phyloP scores from a whole-genome alignment of 306 rosid genomes.

The Aeschynomene evenia region DNA sequence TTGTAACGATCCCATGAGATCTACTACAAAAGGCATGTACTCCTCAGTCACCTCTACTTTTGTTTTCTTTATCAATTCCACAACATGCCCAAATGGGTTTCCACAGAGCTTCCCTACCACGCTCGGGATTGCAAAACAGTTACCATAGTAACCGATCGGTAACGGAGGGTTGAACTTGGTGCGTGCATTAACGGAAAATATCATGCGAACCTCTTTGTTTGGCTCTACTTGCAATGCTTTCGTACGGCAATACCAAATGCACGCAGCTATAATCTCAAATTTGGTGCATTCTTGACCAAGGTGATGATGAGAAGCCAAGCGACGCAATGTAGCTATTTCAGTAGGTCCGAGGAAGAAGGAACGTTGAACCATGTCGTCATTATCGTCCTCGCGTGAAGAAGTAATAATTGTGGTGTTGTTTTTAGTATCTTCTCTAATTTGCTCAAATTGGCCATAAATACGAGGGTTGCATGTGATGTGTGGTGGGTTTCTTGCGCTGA shows the following conservation, averaged over 20 bases:
- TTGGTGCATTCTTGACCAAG: slow-evolving; percentile 8
- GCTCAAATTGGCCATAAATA: no score
- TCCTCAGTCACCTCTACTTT: slow-evolving; percentile 19
- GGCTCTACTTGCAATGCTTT: slow-evolving; percentile 29
- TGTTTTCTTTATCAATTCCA: slow-evolving; percentile 19
- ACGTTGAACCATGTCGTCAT: neutral
- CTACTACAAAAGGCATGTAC: slow-evolving; percentile 33
- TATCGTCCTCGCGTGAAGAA: no score
- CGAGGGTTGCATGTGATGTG: no score
- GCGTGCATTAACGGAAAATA: no score
- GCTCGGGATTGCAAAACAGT: neutral
- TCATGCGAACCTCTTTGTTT: neutral
- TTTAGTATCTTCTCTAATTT: no score
- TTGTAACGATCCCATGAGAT: neutral
- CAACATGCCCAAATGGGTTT: neutral
- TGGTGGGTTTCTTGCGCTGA: slow-evolving; percentile 11
- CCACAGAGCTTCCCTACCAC: neutral
- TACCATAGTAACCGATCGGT: slow-evolving; percentile 31
- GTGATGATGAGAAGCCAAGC: slow-evolving; percentile 6
- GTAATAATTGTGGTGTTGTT: no score
- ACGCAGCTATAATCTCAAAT: slow-evolving; percentile 30
- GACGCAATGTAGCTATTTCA: neutral
- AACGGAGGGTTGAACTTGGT: slow-evolving; percentile 6
- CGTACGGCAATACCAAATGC: slow-evolving; percentile 26
- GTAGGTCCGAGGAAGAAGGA: slow-evolving; percentile 29